Percentiles rank a stretch among this genome's conserved stretches.
Evolutionary conservation across 192 early-diverging fungal species (phyloP).

Genomic region (Backusella circina): DNA sequence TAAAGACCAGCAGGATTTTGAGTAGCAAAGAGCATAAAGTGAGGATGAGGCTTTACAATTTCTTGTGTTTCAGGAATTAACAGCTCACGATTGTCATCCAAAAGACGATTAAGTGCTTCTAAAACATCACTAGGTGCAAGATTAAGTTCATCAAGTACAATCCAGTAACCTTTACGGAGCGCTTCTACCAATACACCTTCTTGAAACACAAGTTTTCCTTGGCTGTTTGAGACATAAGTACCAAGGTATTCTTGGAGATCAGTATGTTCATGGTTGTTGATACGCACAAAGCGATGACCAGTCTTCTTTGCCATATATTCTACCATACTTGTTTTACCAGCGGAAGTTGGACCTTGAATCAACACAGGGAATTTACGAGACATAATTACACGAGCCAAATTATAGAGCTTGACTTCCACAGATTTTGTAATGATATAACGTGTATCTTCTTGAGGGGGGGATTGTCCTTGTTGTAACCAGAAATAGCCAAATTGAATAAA

Average conservation of each 20-base stretch:
- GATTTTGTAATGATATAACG: slow-evolving; percentile 87
- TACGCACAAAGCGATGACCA: slow-evolving; percentile 93
- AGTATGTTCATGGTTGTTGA: slow-evolving; percentile 99
- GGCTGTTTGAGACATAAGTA: slow-evolving; percentile 77
- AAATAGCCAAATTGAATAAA: slow-evolving; percentile 82
- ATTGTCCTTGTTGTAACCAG: slow-evolving; percentile 68
- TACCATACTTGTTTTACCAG: slow-evolving; percentile 98
- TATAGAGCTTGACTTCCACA: slow-evolving; percentile 80
- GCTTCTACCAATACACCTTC: slow-evolving; percentile 96
- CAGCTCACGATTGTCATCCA: slow-evolving; percentile 98
- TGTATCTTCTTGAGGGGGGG: slow-evolving; percentile 26
- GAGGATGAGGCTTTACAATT: slow-evolving; percentile 86
- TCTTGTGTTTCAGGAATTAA: slow-evolving; percentile 96
- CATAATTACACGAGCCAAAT: slow-evolving; percentile 90
- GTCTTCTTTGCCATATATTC: slow-evolving; percentile 89
- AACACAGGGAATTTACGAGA: slow-evolving; percentile 88
- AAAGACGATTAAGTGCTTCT: slow-evolving; percentile 93
- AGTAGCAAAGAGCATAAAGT: slow-evolving; percentile 98
- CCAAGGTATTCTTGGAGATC: slow-evolving; percentile 98
- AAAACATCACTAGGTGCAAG: slow-evolving; percentile 97
- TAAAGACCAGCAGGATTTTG: slow-evolving; percentile 99
- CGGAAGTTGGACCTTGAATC: slow-evolving; percentile 97
- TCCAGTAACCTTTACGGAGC: slow-evolving; percentile 92
- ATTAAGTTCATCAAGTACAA: slow-evolving; percentile 98
- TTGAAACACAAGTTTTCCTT: slow-evolving; percentile 88